Percentiles rank a stretch among this genome's conserved stretches.
phyloP scores from a whole-genome alignment of 352 stramenopile genomes.

The Phytophthora melonis region DNA sequence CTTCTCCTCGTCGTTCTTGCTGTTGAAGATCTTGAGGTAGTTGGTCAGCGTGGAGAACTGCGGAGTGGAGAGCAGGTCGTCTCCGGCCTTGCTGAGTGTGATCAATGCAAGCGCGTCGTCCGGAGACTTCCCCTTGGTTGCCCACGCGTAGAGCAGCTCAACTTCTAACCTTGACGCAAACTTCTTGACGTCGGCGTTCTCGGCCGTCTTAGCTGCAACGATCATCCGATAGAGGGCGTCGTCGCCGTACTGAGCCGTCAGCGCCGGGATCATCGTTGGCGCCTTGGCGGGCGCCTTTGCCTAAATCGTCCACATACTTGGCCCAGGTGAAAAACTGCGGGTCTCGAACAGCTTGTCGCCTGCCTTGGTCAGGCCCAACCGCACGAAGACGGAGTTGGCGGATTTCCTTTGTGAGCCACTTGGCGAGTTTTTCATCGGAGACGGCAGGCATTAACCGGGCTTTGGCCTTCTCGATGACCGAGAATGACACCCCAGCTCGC shows the following conservation, averaged over 20 bases:
- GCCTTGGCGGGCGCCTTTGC: too few relatives aligned
- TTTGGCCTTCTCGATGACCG: too few relatives aligned
- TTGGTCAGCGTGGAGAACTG: background rate
- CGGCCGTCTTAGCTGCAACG: background rate
- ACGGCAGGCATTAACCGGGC: too few relatives aligned
- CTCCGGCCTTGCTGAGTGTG: background rate
- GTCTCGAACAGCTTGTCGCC: too few relatives aligned
- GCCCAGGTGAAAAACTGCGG: too few relatives aligned
- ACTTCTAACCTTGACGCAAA: background rate
- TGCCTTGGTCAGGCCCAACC: too few relatives aligned
- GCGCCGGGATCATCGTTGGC: background rate
- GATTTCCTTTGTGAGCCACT: too few relatives aligned
- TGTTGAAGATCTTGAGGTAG: background rate
- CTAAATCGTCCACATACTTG: too few relatives aligned
- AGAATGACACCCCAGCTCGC: too few relatives aligned
- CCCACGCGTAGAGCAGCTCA: background rate
- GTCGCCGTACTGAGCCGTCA: background rate
- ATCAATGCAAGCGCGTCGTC: background rate
- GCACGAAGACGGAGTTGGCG: too few relatives aligned
- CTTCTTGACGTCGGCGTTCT: background rate
- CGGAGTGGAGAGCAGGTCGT: background rate
- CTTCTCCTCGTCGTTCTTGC: background rate
- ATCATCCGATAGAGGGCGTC: background rate
- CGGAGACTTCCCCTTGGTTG: background rate
- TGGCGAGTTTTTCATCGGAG: too few relatives aligned